Percentiles rank a stretch among this genome's conserved stretches.
Evolutionary conservation across 148 eudicot genomes (phyloP).

Genomic region (Limonium bicolor): DNA sequence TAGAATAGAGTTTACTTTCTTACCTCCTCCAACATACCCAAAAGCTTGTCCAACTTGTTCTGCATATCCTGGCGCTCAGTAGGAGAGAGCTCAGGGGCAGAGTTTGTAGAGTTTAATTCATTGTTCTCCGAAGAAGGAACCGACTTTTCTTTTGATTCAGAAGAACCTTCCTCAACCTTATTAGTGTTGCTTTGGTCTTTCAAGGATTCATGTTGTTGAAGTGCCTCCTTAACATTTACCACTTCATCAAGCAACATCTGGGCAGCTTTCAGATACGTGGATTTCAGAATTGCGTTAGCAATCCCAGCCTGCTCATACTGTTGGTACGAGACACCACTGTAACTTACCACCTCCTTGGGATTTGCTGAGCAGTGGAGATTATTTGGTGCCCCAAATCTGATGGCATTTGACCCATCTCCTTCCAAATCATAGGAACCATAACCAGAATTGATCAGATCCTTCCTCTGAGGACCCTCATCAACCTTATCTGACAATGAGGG

Average conservation of each 20-base stretch:
- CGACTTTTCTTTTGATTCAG: neutral
- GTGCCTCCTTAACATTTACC: constrained; percentile 44
- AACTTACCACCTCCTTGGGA: constrained; percentile 12
- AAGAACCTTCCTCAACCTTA: too few species aligned
- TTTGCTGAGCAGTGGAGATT: constrained; percentile 15
- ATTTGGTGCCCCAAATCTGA: constrained; percentile 19
- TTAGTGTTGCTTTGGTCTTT: constrained; percentile 19
- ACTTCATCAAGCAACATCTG: constrained; percentile 71
- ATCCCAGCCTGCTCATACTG: constrained; percentile 26
- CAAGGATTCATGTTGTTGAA: constrained; percentile 26
- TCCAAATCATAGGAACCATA: constrained; percentile 31
- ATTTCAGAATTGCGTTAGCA: constrained; percentile 24
- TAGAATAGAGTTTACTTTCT: too few species aligned
- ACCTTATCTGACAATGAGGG: constrained; percentile 20
- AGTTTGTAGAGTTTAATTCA: too few species aligned
- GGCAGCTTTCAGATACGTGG: constrained; percentile 56
- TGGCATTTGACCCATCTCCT: constrained; percentile 29
- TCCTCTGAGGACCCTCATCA: constrained; percentile 23
- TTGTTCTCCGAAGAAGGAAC: neutral
- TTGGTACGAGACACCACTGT: too few species aligned
- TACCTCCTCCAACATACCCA: neutral
- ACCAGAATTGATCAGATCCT: constrained; percentile 30
- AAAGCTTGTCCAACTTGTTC: constrained; percentile 3
- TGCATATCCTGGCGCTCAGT: neutral
- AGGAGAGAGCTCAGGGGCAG: too few species aligned